Evolutionary conservation across 2,329 filamentous ascomycete species (phyloP), one percentile per base, ranked within the genome.

Genomic region (Pyricularia grisea): DNA sequence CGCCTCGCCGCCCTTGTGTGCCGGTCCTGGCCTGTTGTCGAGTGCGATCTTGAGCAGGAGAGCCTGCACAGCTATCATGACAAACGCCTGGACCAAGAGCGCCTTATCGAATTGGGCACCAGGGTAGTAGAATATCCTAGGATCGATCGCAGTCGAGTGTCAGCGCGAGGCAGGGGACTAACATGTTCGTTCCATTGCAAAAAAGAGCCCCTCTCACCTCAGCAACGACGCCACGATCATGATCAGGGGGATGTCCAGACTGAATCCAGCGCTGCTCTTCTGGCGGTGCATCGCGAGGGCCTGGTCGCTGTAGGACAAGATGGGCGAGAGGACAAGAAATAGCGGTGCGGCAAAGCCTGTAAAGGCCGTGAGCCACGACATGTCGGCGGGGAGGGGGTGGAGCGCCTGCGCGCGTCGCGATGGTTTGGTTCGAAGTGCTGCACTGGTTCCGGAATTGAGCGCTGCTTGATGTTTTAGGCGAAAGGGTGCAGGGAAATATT

Each of bases 201-300:
- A 31, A 70, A 55, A 14, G n/a, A 55, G 3, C 42, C 42, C 10
- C 42, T 20, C 80, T 65, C 75, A 90, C 87, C 88, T 87, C 69
- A 90, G 79, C 68, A 91, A 79, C 3, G 88, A 91, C 31, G 89
- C 87, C 68, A 90, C 83, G 67, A 91, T 85, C 89, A 91, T 91
- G 71, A 91, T 91, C 69, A 91, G 80, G 36, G 89, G 89, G 64
- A 90, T 91, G 74, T 91, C 89, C 71, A 91, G 82, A 23, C 88
- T 91, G 79, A 91, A 91, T 69, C 88, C 88, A 17, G 86, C 87
- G 69, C 87, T 90, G 64, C 86, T 87, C 77, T 61, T 69, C 69
- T 80, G 83, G 73, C 84, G 82, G 74, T 89, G 84, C 85, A 91
- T 91, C 50, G 88, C 85, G 65, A 87, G 75, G 30, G 85, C 87